phyloP scores from a whole-genome alignment of 441 rosid species.

The Adansonia gregorii region DNA sequence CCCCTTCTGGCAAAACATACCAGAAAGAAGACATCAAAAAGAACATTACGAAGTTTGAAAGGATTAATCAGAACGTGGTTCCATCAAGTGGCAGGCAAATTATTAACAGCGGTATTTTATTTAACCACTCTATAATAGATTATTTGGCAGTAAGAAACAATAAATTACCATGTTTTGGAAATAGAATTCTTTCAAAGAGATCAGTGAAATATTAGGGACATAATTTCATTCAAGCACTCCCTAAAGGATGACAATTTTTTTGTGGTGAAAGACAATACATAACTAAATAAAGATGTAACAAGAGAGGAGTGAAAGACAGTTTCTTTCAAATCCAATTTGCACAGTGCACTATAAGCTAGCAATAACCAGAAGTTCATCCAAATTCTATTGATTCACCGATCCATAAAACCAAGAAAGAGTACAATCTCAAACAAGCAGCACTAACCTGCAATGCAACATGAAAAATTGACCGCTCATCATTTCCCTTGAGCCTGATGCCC shows the following conservation, averaged over 20 bases:
- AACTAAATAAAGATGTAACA: conserved; percentile 5
- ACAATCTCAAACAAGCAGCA: neutral
- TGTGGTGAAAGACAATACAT: neutral
- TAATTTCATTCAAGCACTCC: conserved; percentile 7
- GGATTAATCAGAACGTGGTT: neutral
- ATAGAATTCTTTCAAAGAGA: neutral
- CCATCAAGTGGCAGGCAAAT: neutral
- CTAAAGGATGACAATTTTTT: neutral
- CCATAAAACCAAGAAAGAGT: conserved; percentile 10
- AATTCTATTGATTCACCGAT: conserved; percentile 6
- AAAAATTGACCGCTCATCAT: conserved; percentile 61
- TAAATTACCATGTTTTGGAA: neutral
- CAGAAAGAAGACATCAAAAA: neutral
- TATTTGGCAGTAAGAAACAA: neutral
- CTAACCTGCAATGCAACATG: conserved; percentile 88
- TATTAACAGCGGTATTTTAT: conserved; percentile 6
- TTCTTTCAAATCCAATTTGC: neutral
- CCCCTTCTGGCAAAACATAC: neutral
- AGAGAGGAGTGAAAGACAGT: neutral
- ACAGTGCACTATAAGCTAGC: neutral
- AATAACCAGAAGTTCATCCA: neutral
- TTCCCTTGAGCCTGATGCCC: conserved; percentile 46
- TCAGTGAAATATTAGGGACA: conserved; percentile 5
- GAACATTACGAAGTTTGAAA: neutral
- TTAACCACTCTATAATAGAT: neutral